Percentiles rank a stretch among this genome's conserved stretches.
Evolutionary conservation across 352 stramenopile genomes (phyloP).

Genomic region (Phytophthora aleatoria): DNA sequence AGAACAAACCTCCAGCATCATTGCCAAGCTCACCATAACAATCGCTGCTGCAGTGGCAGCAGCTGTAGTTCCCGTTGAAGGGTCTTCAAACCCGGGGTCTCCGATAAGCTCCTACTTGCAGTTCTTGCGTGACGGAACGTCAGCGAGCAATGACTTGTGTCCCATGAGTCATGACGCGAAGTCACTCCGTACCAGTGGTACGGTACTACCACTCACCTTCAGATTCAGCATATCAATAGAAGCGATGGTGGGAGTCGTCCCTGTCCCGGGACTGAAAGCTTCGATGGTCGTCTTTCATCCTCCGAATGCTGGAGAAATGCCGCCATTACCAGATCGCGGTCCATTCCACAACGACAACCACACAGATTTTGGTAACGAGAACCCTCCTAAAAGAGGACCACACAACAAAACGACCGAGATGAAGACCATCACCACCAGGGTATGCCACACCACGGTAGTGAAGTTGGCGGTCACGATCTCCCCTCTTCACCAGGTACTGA

Average conservation of each 20-base stretch:
- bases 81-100: neutral
- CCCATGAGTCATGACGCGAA: neutral
- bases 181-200: too few species aligned
- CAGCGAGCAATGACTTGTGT: neutral
- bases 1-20: neutral
- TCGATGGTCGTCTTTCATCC: neutral
- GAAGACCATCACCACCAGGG: neutral
- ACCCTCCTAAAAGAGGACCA: neutral
- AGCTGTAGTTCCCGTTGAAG: conserved; percentile 12
- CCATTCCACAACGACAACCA: neutral
- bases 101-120: neutral
- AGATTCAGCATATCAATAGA: neutral
- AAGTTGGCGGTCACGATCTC: neutral
- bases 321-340: neutral
- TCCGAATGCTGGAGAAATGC: neutral
- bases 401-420: neutral
- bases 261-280: too few species aligned
- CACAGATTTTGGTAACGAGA: neutral
- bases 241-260: neutral
- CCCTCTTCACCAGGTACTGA: too few species aligned
- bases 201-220: neutral
- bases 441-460: neutral
- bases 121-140: conserved; percentile 9
- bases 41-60: conserved; percentile 9
- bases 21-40: conserved; percentile 10